Conservation (phyloP, 805 yeast genomes). For the Yarrowia divulgata region DNA sequence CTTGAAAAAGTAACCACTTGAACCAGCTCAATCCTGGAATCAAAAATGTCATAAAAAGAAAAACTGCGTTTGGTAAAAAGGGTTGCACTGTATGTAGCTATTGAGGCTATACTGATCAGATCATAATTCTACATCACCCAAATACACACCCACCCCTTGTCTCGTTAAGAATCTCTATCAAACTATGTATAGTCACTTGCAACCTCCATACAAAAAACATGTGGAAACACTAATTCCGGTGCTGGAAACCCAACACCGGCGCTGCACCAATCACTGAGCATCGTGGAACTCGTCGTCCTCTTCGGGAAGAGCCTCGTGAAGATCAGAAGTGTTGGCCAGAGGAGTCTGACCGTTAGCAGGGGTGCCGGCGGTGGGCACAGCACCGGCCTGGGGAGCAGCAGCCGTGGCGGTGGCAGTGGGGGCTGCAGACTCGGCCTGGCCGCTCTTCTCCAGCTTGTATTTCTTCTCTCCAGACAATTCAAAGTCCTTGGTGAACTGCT, state of each 20-base stretch:
- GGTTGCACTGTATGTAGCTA: too few relatives aligned
- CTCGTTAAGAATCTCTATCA: slow-evolving; percentile 17
- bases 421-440: neutral
- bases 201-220: slow-evolving; percentile 14
- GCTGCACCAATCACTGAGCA: slow-evolving; percentile 43
- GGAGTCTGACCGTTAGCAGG: slow-evolving; percentile 37
- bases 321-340: slow-evolving; percentile 41
- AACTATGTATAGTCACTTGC: slow-evolving; percentile 31
- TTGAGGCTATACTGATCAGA: too few relatives aligned
- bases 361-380: slow-evolving; percentile 5
- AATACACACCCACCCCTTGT: neutral
- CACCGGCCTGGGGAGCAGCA: slow-evolving; percentile 20
- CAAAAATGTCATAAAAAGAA: too few relatives aligned
- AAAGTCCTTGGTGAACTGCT: slow-evolving; percentile 67
- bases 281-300: slow-evolving; percentile 46
- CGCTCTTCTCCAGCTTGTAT: slow-evolving; percentile 43
- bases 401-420: slow-evolving; percentile 24
- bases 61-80: too few relatives aligned
- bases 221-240: neutral
- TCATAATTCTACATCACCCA: too few relatives aligned
- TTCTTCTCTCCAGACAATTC: slow-evolving; percentile 73
- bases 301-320: slow-evolving; percentile 41
- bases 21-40: too few relatives aligned
- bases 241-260: too few relatives aligned
- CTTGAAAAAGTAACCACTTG: neutral